Conservation (phyloP, 164 flowering plant species). For the Dillenia suffruticosa region DNA sequence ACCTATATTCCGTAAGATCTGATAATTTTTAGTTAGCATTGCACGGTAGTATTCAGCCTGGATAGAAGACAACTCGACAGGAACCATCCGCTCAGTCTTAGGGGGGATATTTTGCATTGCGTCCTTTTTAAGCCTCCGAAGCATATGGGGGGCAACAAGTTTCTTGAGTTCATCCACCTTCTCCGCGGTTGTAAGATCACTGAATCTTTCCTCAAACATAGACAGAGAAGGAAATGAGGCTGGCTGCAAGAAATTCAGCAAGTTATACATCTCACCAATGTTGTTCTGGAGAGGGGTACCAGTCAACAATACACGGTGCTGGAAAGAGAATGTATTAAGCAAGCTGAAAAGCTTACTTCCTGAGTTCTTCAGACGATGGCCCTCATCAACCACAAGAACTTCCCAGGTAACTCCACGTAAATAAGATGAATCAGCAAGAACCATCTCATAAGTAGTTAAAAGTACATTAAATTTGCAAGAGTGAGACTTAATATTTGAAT, state of each 20-base stretch:
- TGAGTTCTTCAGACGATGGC: constrained; percentile 93
- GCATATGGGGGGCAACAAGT: constrained; percentile 99
- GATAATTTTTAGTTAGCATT: constrained; percentile 97
- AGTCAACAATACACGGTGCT: constrained; percentile 91
- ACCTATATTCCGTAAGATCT: constrained; percentile 82
- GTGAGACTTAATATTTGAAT: constrained; percentile 35
- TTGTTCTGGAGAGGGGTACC: constrained; percentile 99
- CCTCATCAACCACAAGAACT: constrained; percentile 99
- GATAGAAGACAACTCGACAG: constrained; percentile 93
- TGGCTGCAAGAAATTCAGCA: constrained; percentile 96
- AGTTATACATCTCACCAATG: constrained; percentile 93
- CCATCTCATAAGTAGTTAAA: constrained; percentile 96
- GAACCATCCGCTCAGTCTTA: constrained; percentile 93
- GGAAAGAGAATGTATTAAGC: constrained; percentile 89
- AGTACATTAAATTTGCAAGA: constrained; percentile 83
- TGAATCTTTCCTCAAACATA: constrained; percentile 87
- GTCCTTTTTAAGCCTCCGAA: constrained; percentile 96
- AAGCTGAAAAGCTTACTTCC: constrained; percentile 90
- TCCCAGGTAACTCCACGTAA: constrained; percentile 97
- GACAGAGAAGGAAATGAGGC: constrained; percentile 88
- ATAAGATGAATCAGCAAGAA: constrained; percentile 83
- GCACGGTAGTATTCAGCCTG: constrained; percentile 99
- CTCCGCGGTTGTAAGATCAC: constrained; percentile 90
- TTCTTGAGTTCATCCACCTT: constrained; percentile 96
- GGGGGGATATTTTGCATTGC: constrained; percentile 99